phyloP scores from a whole-genome alignment of 768 basidiomycete genomes.

The Ramaria sp. region DNA sequence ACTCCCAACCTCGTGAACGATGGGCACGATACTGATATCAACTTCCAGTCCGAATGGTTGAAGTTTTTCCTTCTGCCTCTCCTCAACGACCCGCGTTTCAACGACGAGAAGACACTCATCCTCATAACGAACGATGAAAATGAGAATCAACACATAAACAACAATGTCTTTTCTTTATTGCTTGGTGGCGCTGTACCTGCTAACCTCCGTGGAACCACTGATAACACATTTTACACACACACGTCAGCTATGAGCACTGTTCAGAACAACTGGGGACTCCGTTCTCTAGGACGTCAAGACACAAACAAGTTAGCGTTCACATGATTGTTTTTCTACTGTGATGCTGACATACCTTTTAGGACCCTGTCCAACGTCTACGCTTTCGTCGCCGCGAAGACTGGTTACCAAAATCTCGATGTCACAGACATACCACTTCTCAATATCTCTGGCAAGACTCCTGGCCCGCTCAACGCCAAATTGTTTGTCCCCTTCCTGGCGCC shows the following conservation, averaged over 20 bases:
- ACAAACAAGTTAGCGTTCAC: conserved; percentile 31
- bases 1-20: conserved; percentile 56
- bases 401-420: conserved; percentile 30
- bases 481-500: conserved; percentile 38
- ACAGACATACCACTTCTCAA: conserved; percentile 27
- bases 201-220: conserved; percentile 30
- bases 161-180: conserved; percentile 34
- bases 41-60: conserved; percentile 35
- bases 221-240: conserved; percentile 48
- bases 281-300: conserved; percentile 47
- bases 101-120: conserved; percentile 42
- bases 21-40: conserved; percentile 47
- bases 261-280: conserved; percentile 50
- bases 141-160: conserved; percentile 27
- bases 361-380: conserved; percentile 39
- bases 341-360: conserved; percentile 10
- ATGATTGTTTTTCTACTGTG: not conserved
- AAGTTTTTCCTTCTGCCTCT: conserved; percentile 40
- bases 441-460: conserved; percentile 29
- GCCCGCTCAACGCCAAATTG: conserved; percentile 28
- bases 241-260: conserved; percentile 47
- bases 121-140: conserved; percentile 53
- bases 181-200: conserved; percentile 36
- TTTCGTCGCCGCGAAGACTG: conserved; percentile 35
- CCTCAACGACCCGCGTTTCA: conserved; percentile 40